Evolutionary conservation across 2,329 filamentous ascomycete species (phyloP).

Genomic region (Botrytis medusae): DNA sequence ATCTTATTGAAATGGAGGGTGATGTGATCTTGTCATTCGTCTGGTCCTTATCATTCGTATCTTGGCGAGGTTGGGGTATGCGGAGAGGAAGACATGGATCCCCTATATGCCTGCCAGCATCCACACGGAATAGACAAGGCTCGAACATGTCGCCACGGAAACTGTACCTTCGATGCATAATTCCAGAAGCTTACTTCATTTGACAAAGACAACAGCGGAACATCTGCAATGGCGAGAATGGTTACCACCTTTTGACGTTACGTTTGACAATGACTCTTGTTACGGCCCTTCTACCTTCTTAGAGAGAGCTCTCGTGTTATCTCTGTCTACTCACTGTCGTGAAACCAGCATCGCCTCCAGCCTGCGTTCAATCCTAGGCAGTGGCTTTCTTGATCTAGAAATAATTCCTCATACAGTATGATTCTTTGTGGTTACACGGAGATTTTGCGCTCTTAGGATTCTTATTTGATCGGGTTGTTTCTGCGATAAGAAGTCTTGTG

Average conservation of each 20-base stretch:
- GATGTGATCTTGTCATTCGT: not conserved
- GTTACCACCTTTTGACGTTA: not conserved
- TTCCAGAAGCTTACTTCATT: conserved; percentile 17
- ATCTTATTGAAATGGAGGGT: not conserved
- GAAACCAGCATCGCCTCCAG: not conserved
- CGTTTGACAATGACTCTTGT: not conserved
- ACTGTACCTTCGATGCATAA: conserved; percentile 4
- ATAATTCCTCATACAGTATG: not conserved
- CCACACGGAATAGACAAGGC: not conserved
- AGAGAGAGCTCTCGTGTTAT: conserved; percentile 3
- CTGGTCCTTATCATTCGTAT: not conserved
- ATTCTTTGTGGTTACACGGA: not conserved
- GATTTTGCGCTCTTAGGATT: not conserved
- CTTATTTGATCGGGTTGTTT: not conserved
- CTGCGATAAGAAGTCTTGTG: not conserved
- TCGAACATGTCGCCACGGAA: conserved; percentile 11
- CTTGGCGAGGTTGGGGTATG: conserved; percentile 6
- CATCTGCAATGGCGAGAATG: conserved; percentile 2
- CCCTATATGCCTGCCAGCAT: not conserved
- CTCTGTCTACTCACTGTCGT: not conserved
- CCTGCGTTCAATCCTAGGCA: not conserved
- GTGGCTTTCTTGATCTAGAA: not conserved
- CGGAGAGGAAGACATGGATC: not conserved
- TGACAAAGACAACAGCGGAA: not conserved
- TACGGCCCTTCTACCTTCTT: not conserved